Evolutionary conservation across 2,329 filamentous ascomycete species (phyloP).

Genomic region (Penicillium sp.): DNA sequence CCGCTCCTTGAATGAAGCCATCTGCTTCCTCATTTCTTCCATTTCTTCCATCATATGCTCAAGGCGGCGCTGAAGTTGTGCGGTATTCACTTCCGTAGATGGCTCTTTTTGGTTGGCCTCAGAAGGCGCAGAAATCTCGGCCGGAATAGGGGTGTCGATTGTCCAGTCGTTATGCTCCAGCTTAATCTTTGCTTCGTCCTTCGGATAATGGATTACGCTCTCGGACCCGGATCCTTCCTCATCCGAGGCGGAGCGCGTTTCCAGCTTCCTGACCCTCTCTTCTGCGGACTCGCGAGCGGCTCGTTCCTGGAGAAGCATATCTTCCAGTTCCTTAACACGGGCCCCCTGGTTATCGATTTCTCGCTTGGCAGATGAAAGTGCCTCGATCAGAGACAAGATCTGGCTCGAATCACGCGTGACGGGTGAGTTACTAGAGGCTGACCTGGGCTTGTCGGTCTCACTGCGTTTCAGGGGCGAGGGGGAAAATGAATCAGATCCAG

Average conservation of each 20-base stretch:
- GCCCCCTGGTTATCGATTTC: conserved; percentile 80
- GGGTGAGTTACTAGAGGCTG: conserved; percentile 41
- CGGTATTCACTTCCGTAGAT: conserved; percentile 35
- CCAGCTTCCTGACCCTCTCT: conserved; percentile 67
- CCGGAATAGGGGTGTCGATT: neutral
- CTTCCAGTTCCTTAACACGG: conserved; percentile 76
- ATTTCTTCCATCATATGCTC: conserved; percentile 76
- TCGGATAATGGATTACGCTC: conserved; percentile 45
- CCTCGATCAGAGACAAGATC: conserved; percentile 78
- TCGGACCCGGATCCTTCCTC: conserved; percentile 43
- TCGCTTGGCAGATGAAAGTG: conserved; percentile 74
- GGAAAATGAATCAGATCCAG: conserved; percentile 43
- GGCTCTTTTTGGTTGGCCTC: conserved; percentile 24
- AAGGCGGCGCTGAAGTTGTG: conserved; percentile 63
- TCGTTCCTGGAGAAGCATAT: conserved; percentile 71
- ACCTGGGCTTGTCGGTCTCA: conserved; percentile 69
- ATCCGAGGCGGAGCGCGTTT: conserved; percentile 52
- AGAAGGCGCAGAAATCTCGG: conserved; percentile 5
- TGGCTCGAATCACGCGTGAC: conserved; percentile 61
- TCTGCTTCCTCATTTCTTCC: conserved; percentile 71
- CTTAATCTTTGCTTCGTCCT: conserved; percentile 12
- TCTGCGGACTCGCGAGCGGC: conserved; percentile 79
- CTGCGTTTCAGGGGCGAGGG: conserved; percentile 66
- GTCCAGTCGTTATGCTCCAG: conserved; percentile 12
- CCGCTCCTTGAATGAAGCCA: conserved; percentile 70